Base-by-base conservation (phyloP, 345 rosid genomes). In the Pseudoturritis turrita region DNA sequence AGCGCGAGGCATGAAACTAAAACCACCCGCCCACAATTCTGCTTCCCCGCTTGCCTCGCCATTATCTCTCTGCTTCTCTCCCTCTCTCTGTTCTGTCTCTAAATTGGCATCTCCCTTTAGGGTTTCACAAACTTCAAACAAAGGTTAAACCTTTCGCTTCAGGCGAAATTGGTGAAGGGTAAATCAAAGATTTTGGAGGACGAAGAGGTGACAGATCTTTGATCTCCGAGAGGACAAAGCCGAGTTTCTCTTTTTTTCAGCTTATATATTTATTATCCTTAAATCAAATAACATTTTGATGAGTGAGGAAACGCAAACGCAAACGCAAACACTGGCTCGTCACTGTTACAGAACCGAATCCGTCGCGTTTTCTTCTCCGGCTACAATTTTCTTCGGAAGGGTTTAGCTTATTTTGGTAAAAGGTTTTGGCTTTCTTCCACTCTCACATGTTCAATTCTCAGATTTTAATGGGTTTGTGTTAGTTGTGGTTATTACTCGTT, bases 21-120 rank as follows among this genome's bases (percentile, higher is more conserved):
- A 66, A 84, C 77, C 36, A 83, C 61, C 46, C 78, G 76, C 13
- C 85, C 81, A 25, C 83, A 83, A 46, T 58, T 77, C 62, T 66
- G 88, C 80, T 85, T 94, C 67, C 79, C 88, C 4, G 72, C 33
- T 8, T 58, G 67, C 78, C 89, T 79, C 71, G 49, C 85, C 92
- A 73, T n/a, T 73, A 6, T 40, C 40, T 65, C 53, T 10, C 64
- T 46, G 15, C 31, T 4, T 52, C n/a, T 54, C 10, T 50, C 36
- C 36, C 3, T 21, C n/a, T 57, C 29, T 61, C 10, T 31, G 1
- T 3, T 13, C 9, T 6, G 10, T 67, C 39, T 65, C 75, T 76
- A 68, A 69, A 62, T 26, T 62, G 40, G 31, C 73, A 74, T 74
- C 56, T 53, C 25, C 4, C 14, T 62, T 31, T 5, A 49, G 62